These are phyloP conservation scores for Metschnikowia bowlesiae DNA, from an alignment of 805 yeast species.

Conservation along the genomic window DNA sequence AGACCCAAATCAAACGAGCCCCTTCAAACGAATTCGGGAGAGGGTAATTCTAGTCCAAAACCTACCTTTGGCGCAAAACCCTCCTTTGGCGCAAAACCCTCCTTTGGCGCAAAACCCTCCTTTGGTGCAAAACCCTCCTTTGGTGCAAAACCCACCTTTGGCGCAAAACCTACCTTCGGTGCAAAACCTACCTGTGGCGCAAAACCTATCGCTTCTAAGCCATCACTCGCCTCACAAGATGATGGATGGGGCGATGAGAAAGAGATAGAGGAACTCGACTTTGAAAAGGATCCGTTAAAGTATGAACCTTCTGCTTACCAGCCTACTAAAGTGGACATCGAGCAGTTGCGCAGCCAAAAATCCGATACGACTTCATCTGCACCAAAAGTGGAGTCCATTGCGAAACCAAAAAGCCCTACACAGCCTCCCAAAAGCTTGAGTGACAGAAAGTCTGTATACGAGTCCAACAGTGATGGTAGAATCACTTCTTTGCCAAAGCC, in stretches of 20 bases:
- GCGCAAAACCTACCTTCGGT: conserved; percentile 15
- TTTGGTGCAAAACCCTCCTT: conserved; percentile 12
- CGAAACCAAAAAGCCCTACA: conserved; percentile 6
- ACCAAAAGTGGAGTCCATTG: conserved; percentile 22
- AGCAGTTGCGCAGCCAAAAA: conserved; percentile 47
- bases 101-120: conserved; percentile 15
- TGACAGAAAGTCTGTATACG: conserved; percentile 43
- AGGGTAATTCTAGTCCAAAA: conserved; percentile 6
- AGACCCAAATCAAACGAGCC: conserved; percentile 9
- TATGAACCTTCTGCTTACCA: conserved; percentile 58
- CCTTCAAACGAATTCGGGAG: conserved; percentile 4
- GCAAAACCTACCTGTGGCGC: conserved; percentile 19
- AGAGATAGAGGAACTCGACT: conserved; percentile 53
- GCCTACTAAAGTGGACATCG: conserved; percentile 61
- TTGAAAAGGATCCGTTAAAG: conserved; percentile 45
- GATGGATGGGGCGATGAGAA: conserved; percentile 75
- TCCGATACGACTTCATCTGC: conserved; percentile 43
- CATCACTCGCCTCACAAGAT: conserved; percentile 18
- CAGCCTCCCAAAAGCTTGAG: conserved; percentile 45
- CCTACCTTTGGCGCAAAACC: too few relatives aligned
- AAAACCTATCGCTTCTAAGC: conserved; percentile 20
- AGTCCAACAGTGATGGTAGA: conserved; percentile 41
- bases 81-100: too few relatives aligned
- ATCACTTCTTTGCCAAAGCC: conserved; percentile 63
- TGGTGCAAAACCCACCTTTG: conserved; percentile 16